These are phyloP conservation scores for Sphaerulina populicola DNA, from an alignment of 2,329 filamentous ascomycete genomes.

Conservation along the genomic window DNA sequence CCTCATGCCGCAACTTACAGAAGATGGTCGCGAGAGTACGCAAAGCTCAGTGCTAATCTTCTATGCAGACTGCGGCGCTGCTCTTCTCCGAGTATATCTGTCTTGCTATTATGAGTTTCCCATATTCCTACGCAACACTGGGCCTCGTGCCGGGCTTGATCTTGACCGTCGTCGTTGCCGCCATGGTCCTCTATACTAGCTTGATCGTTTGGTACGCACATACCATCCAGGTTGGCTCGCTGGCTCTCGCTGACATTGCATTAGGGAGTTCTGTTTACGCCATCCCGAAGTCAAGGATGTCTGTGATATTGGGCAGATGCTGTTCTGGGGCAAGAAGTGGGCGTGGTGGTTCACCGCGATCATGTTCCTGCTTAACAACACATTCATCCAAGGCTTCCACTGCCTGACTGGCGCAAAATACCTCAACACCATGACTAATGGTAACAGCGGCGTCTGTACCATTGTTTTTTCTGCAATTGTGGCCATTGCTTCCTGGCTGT, in stretches of 20 bases:
- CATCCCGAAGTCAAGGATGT: conserved; percentile 89
- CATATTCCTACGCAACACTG: conserved; percentile 81
- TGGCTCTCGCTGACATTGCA: not conserved
- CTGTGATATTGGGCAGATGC: conserved; percentile 89
- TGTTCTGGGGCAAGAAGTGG: conserved; percentile 78
- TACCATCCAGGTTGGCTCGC: not conserved
- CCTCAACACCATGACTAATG: conserved; percentile 75
- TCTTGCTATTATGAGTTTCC: conserved; percentile 88
- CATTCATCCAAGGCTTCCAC: conserved; percentile 58
- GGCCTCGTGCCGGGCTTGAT: conserved; percentile 82
- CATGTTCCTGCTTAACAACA: conserved; percentile 93
- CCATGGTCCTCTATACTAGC: conserved; percentile 74
- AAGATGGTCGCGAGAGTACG: not conserved
- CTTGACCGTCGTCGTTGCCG: conserved; percentile 68
- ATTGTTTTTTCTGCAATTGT: conserved; percentile 70
- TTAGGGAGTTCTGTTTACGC: conserved; percentile 78
- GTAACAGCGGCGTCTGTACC: conserved; percentile 62
- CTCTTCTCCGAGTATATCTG: conserved; percentile 96
- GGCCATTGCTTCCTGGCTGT: conserved; percentile 65
- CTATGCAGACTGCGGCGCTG: conserved; percentile 64
- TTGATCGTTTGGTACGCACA: conserved; percentile 51
- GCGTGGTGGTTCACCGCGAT: conserved; percentile 58
- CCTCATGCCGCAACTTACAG: not conserved
- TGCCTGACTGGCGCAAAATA: conserved; percentile 79
- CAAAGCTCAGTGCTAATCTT: not conserved